Base-by-base conservation (phyloP, 768 basidiomycete genomes). In the Leccinum broughii region DNA sequence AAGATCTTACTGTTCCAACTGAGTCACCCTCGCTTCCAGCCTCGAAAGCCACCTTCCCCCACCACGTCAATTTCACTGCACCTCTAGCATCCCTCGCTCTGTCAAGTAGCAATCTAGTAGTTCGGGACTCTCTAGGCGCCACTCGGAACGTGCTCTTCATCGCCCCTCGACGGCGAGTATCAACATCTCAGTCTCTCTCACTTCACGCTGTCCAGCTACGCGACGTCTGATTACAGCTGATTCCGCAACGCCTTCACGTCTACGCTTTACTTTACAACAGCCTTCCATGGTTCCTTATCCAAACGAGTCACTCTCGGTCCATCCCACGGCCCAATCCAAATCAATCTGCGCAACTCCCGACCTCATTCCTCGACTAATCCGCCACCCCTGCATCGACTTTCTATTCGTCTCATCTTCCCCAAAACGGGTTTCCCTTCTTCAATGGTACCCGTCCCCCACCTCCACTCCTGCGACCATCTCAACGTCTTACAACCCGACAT, bases 381-480 rank as follows among this genome's bases (percentile, higher is more conserved):
- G 24, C 24, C 88, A 20, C 74, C 90, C 54, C 70, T 91, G 46
- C 87, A 86, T 69, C 85, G 89, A 48, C 73, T 90, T 63, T 65
- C 73, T 89, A 41, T 86, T 90, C 59, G 79, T 82, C 7, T 77
- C 78, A 46, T 75, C 79, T 14, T 75, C 79, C 28, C 71, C 79
- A 66, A 57, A 57, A 51, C 15, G 64, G 54, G 0, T 35, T 54
- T 13, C 22, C 56, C 35, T 55, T 59, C 37, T 55, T 54, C 26
- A 67, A 63, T 54, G 61, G 56, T 20, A 56, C 28, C 55, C 68
- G 32, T 69, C 75, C 41, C 69, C 76, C 9, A 49, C 63, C 5
- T 68, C 61, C 26, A 37, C 69, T 41, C 58, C 73, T 20, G 70
- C 79, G 8, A 82, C 79, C 70, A 6, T 64, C 66, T 30, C 65